These are phyloP conservation scores for Aristolochia californica DNA, from an alignment of 164 flowering plant genomes.

Conservation along the genomic window DNA sequence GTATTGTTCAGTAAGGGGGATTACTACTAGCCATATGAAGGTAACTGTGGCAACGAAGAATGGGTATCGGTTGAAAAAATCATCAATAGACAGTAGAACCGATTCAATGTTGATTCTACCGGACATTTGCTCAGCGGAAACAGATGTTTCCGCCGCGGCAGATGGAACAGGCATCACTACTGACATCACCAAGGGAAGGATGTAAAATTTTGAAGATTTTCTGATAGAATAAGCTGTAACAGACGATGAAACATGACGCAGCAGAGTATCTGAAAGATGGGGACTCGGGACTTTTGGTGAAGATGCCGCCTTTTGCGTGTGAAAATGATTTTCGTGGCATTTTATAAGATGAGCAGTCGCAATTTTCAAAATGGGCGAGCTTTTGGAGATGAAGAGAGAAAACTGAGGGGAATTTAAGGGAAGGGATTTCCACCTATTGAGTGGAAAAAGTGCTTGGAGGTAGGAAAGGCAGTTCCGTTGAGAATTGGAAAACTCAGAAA, in stretches of 20 bases:
- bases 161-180: conserved; percentile 28
- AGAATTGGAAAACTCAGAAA: not conserved
- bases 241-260: too few relatives aligned
- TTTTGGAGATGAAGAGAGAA: not conserved
- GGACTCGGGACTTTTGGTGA: too few relatives aligned
- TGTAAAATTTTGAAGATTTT: too few relatives aligned
- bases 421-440: not conserved
- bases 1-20: conserved; percentile 56
- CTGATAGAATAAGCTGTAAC: too few relatives aligned
- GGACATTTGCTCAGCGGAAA: conserved; percentile 22
- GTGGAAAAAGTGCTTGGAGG: not conserved
- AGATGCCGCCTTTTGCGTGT: too few relatives aligned
- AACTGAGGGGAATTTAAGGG: conserved; percentile 4
- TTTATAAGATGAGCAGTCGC: conserved; percentile 3
- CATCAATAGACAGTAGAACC: conserved; percentile 60
- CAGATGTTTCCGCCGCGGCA: conserved; percentile 34
- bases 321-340: not conserved
- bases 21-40: conserved; percentile 72
- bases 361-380: not conserved
- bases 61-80: conserved; percentile 67
- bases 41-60: conserved; percentile 68
- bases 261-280: too few relatives aligned
- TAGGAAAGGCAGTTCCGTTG: not conserved
- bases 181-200: conserved; percentile 18
- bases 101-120: conserved; percentile 57